Conservation (phyloP, 495 filamentous ascomycete genomes). For the Neurospora intermedia region DNA sequence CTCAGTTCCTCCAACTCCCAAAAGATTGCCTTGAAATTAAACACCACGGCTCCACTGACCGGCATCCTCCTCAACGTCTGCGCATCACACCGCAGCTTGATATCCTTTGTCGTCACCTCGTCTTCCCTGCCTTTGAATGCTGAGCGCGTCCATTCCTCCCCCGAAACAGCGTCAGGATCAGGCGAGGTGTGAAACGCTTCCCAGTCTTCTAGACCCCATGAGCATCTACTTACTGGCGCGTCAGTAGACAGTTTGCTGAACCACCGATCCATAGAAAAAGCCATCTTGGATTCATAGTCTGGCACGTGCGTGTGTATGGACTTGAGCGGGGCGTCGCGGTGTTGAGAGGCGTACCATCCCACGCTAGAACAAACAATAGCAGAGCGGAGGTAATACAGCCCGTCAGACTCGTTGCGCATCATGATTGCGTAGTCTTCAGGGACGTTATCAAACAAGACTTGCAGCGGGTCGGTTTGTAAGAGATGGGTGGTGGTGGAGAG, state of each 20-base stretch:
- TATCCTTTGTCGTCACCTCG: slow-evolving; percentile 45
- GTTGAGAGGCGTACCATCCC: slow-evolving; percentile 70
- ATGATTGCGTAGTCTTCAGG: slow-evolving; percentile 85
- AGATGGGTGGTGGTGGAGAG: slow-evolving; percentile 55
- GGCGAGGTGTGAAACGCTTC: slow-evolving; percentile 51
- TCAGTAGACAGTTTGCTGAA: slow-evolving; percentile 70
- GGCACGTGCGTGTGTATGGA: slow-evolving; percentile 73
- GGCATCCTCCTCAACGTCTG: slow-evolving; percentile 80
- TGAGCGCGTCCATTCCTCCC: slow-evolving; percentile 12
- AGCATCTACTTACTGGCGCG: slow-evolving; percentile 72
- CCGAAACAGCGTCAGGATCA: neutral
- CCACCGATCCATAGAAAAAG: slow-evolving; percentile 82
- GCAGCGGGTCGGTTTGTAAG: slow-evolving; percentile 52
- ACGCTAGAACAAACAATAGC: slow-evolving; percentile 70
- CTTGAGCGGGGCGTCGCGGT: slow-evolving; percentile 61
- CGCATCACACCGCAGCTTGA: slow-evolving; percentile 80
- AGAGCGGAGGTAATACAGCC: slow-evolving; percentile 66
- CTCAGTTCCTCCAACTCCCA: slow-evolving; percentile 63
- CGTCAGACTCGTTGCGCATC: slow-evolving; percentile 58
- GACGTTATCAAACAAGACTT: slow-evolving; percentile 68
- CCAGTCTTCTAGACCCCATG: slow-evolving; percentile 78
- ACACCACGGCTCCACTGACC: slow-evolving; percentile 62
- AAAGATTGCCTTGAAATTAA: slow-evolving; percentile 90
- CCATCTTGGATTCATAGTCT: slow-evolving; percentile 87
- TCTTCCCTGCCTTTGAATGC: slow-evolving; percentile 14